phyloP scores from a whole-genome alignment of 2,329 filamentous ascomycete genomes.

The Rhinocladiella similis region DNA sequence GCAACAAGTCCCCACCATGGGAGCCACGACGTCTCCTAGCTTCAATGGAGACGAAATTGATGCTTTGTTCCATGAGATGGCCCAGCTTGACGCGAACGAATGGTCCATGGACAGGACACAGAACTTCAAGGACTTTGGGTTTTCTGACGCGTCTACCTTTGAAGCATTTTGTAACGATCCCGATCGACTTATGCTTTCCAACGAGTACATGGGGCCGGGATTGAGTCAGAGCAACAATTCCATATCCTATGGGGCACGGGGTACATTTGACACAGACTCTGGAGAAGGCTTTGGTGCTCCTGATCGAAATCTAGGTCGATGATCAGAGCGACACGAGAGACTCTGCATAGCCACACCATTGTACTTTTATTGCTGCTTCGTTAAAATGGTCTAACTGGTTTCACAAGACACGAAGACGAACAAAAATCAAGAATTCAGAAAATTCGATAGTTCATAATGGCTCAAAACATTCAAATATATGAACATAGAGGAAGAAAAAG shows the following conservation, averaged over 20 bases:
- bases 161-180: conserved; percentile 48
- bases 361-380: no score
- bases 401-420: no score
- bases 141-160: conserved; percentile 45
- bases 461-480: no score
- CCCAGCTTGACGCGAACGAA: conserved; percentile 47
- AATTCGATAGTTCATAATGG: no score
- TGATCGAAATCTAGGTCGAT: no score
- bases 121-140: conserved; percentile 45
- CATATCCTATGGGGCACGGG: neutral
- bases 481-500: no score
- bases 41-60: conserved; percentile 39
- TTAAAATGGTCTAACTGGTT: no score
- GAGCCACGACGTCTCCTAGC: conserved; percentile 25
- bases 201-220: conserved; percentile 13
- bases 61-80: conserved; percentile 47
- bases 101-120: conserved; percentile 44
- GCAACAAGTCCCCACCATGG: neutral
- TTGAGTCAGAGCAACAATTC: conserved; percentile 8
- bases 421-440: no score
- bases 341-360: no score
- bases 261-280: neutral
- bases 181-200: conserved; percentile 34
- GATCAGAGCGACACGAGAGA: no score
- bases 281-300: no score